Percentiles rank a stretch among this genome's conserved stretches.
Conservation (phyloP, 2,329 filamentous ascomycete species). For the Beauveria sp. region DNA sequence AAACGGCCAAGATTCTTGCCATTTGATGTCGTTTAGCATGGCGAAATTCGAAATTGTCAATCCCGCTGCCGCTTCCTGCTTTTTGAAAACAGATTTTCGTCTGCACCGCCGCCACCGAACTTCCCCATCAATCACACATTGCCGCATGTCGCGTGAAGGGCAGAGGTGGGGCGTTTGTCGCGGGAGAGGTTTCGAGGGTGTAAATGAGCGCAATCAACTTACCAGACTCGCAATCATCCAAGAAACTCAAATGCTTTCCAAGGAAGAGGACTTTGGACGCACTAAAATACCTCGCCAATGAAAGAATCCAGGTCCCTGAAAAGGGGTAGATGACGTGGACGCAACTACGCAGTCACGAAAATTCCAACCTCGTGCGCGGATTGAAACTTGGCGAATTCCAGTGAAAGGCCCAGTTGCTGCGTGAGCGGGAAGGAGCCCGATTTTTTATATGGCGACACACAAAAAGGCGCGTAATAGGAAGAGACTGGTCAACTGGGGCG, state of each 20-base stretch:
- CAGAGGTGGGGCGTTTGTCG: neutral
- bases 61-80: too few relatives aligned
- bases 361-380: constrained; percentile 7
- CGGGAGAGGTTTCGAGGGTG: neutral
- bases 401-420: constrained; percentile 2
- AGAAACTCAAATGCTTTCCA: neutral
- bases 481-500: neutral
- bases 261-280: neutral
- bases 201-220: neutral
- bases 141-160: neutral
- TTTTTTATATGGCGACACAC: neutral
- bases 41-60: neutral
- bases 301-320: neutral
- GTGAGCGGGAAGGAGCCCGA: neutral
- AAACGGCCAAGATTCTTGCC: neutral
- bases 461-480: neutral
- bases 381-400: constrained; percentile 11
- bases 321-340: neutral
- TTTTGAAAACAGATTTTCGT: neutral
- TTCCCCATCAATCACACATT: neutral
- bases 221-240: constrained; percentile 5
- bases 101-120: neutral
- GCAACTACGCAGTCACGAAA: constrained; percentile 1
- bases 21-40: neutral
- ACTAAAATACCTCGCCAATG: neutral